Conservation (phyloP, 305 asterid species). For the Fraxinus greggii region DNA sequence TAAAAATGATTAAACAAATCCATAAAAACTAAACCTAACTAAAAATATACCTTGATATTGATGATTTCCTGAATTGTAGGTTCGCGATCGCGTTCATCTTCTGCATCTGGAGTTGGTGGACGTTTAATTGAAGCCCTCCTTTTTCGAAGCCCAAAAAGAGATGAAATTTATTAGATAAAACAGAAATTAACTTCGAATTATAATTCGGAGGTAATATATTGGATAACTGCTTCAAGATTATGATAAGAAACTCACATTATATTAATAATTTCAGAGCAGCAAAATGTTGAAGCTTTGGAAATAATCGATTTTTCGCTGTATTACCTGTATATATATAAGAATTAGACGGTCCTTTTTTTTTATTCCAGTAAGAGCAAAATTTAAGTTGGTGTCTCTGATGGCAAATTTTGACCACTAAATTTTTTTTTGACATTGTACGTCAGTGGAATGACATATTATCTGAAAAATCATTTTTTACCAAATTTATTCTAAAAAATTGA, state of each 20-base stretch:
- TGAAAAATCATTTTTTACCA: too few relatives aligned
- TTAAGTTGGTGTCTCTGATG: too few relatives aligned
- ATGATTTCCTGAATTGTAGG: conserved; percentile 54
- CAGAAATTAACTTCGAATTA: background rate
- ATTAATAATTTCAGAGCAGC: background rate
- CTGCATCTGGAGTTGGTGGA: conserved; percentile 63
- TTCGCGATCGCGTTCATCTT: conserved; percentile 45
- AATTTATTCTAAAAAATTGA: too few relatives aligned
- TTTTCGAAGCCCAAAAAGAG: background rate
- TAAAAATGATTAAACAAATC: background rate
- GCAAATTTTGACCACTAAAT: too few relatives aligned
- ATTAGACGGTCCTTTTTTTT: too few relatives aligned
- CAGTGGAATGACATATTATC: too few relatives aligned
- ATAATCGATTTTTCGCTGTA: background rate
- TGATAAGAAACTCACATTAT: background rate
- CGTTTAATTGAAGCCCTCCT: conserved; percentile 66
- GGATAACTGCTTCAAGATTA: background rate
- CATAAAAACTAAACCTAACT: background rate
- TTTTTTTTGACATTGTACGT: too few relatives aligned
- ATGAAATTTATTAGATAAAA: background rate
- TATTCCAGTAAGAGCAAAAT: too few relatives aligned
- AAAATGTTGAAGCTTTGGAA: background rate
- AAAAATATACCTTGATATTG: conserved; percentile 41
- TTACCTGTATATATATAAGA: background rate
- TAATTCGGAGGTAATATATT: background rate